These are phyloP conservation scores for Globisporangium apiculatum DNA, from an alignment of 352 stramenopile genomes.

Conservation along the genomic window DNA sequence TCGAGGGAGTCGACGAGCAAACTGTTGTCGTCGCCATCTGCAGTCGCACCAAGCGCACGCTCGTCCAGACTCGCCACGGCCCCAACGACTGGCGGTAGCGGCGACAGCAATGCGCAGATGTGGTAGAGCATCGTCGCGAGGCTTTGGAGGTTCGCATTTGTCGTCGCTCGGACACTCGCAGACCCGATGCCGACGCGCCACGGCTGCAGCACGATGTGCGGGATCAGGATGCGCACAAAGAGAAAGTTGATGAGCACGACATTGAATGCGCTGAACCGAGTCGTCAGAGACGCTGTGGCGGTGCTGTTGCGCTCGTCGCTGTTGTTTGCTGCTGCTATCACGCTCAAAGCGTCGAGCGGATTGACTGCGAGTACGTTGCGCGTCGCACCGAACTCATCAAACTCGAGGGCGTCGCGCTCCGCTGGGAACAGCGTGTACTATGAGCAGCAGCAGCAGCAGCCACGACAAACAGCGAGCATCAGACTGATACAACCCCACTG, in stretches of 20 bases:
- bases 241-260: constrained; percentile 62
- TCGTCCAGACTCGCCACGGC: no score
- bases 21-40: no score
- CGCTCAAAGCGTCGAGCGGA: neutral
- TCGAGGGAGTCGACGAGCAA: constrained; percentile 20
- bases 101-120: constrained; percentile 31
- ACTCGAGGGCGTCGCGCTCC: constrained; percentile 39
- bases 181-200: constrained; percentile 35
- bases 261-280: constrained; percentile 23
- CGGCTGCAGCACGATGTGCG: constrained; percentile 44
- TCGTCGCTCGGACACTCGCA: constrained; percentile 16
- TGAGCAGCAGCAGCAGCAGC: neutral
- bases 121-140: constrained; percentile 50
- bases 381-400: constrained; percentile 49
- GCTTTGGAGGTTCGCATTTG: constrained; percentile 30
- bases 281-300: neutral
- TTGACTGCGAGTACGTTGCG: constrained; percentile 21
- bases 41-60: no score
- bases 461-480: no score
- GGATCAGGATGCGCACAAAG: constrained; percentile 49
- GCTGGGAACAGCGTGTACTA: constrained; percentile 50
- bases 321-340: neutral
- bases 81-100: constrained; percentile 23
- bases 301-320: neutral
- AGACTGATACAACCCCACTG: no score